Evolutionary conservation across 2,329 filamentous ascomycete species (phyloP).

Genomic region (Fusarium penzigii): DNA sequence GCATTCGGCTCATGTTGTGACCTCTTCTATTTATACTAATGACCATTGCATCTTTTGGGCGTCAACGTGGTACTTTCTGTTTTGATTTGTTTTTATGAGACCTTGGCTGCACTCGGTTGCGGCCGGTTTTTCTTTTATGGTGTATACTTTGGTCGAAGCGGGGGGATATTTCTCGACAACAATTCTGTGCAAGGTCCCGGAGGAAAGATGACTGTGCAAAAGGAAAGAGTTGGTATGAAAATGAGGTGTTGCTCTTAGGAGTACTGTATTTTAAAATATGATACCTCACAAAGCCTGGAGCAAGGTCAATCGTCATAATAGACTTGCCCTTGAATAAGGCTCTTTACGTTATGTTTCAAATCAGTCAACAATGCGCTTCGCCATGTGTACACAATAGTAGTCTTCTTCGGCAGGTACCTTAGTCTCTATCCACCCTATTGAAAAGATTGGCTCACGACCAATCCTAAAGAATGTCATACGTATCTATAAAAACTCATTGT

Average conservation of each 20-base stretch:
- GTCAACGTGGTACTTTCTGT: conserved; percentile 4
- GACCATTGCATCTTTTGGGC: conserved; percentile 11
- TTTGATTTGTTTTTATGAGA: not conserved
- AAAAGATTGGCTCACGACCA: too few relatives aligned
- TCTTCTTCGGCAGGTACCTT: too few relatives aligned
- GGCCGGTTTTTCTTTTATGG: not conserved
- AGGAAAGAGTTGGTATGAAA: not conserved
- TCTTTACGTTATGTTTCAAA: not conserved
- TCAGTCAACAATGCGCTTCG: not conserved
- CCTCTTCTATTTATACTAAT: not conserved
- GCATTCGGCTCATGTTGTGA: too few relatives aligned
- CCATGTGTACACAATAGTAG: too few relatives aligned
- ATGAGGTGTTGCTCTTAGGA: too few relatives aligned
- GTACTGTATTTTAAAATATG: not conserved
- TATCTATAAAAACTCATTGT: conserved; percentile 20
- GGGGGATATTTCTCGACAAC: not conserved
- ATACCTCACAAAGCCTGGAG: not conserved
- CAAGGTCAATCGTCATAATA: not conserved
- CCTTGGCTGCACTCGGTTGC: not conserved
- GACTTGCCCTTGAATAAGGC: not conserved
- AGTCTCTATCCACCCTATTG: too few relatives aligned
- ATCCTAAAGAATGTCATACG: conserved; percentile 15
- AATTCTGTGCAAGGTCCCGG: not conserved
- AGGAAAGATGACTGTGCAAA: not conserved
- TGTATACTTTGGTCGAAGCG: not conserved